A percentile compares a stretch with the other conserved stretches of the same genome.
These are phyloP conservation scores for Elongisporangium prolatum DNA, from an alignment of 352 stramenopile genomes.

Conservation along the genomic window DNA sequence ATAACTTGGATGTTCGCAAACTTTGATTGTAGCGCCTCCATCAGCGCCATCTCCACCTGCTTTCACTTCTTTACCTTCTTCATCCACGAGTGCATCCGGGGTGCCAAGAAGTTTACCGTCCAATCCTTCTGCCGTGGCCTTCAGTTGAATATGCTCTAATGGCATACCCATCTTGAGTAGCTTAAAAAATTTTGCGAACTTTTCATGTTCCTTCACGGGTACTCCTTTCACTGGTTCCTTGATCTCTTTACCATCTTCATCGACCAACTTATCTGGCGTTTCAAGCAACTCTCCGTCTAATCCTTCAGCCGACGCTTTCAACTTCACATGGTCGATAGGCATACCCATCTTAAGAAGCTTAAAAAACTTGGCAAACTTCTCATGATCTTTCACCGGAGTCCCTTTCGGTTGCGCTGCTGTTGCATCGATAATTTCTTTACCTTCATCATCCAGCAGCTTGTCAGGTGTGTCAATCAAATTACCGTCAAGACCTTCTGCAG, in stretches of 20 bases:
- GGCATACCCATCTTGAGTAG: constrained; percentile 87
- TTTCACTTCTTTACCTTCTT: constrained; percentile 44
- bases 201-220: constrained; percentile 53
- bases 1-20: constrained; percentile 86
- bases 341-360: constrained; percentile 90
- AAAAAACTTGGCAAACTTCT: constrained; percentile 93
- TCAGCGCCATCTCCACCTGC: constrained; percentile 2
- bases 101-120: constrained; percentile 55
- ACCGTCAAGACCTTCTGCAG: constrained; percentile 49
- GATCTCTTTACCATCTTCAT: constrained; percentile 46
- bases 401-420: constrained; percentile 18
- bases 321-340: constrained; percentile 84
- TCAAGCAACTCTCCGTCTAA: constrained; percentile 51
- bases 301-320: constrained; percentile 67
- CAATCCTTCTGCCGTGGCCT: constrained; percentile 63
- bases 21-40: constrained; percentile 14
- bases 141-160: constrained; percentile 87
- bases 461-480: constrained; percentile 52
- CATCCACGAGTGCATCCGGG: constrained; percentile 52
- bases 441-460: constrained; percentile 41
- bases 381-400: constrained; percentile 78
- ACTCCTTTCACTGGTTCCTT: constrained; percentile 19
- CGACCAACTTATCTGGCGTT: constrained; percentile 49
- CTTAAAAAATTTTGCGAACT: constrained; percentile 92
- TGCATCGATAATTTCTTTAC: constrained; percentile 25